A percentile compares a stretch with the other conserved stretches of the same genome.
Conservation (phyloP, 805 yeast genomes). For the Alloascoidea hylecoeti region DNA sequence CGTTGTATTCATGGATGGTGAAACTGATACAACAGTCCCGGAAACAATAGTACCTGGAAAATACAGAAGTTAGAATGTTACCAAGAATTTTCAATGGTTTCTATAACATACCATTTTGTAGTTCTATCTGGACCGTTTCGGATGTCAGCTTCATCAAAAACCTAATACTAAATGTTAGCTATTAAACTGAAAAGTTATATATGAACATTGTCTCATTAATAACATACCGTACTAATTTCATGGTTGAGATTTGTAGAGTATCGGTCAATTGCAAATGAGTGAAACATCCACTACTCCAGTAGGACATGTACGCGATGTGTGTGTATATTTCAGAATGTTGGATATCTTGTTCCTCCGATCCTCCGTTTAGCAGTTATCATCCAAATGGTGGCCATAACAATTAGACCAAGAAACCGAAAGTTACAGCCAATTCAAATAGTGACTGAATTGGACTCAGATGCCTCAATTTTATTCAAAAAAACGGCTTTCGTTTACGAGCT, state of each 20-base stretch:
- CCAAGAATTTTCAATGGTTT: constrained; percentile 7
- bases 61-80: not conserved
- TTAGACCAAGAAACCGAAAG: no score
- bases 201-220: not conserved
- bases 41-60: constrained; percentile 43
- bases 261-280: not conserved
- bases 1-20: constrained; percentile 85
- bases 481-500: constrained; percentile 30
- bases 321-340: no score
- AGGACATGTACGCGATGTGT: no score
- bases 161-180: constrained; percentile 11
- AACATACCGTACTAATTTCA: constrained; percentile 47
- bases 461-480: not conserved
- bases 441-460: no score
- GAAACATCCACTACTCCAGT: no score
- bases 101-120: constrained; percentile 86
- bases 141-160: constrained; percentile 76
- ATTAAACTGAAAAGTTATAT: not conserved
- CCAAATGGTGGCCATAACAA: constrained; percentile 1
- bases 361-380: no score
- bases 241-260: constrained; percentile 9
- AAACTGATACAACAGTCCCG: constrained; percentile 73
- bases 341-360: no score
- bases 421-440: no score
- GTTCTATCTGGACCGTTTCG: constrained; percentile 81